Conservation (phyloP, 495 filamentous ascomycete genomes). For the Trichoderma virens region DNA sequence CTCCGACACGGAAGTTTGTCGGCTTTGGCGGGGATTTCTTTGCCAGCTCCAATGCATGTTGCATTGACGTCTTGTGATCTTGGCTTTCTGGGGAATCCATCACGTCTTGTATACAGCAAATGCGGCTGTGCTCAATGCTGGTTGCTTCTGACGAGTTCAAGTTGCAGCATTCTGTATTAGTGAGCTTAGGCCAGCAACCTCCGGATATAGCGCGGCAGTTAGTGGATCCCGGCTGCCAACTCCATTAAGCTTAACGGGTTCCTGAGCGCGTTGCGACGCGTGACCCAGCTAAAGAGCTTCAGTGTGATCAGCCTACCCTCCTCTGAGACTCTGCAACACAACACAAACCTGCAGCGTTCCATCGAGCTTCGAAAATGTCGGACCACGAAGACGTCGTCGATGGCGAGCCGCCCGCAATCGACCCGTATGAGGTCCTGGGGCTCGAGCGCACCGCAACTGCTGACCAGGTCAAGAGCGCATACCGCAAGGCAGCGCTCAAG, state of each 20-base stretch:
- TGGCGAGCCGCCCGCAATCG: conserved; percentile 42
- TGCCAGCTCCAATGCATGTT: conserved; percentile 64
- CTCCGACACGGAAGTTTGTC: conserved; percentile 90
- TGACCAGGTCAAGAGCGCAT: conserved; percentile 74
- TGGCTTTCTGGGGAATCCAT: not conserved
- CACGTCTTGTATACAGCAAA: not conserved
- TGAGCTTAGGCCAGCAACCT: not conserved
- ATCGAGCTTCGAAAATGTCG: conserved; percentile 24
- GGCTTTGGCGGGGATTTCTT: conserved; percentile 71
- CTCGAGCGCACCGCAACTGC: conserved; percentile 56
- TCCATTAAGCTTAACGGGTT: conserved; percentile 2
- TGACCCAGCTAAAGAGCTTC: conserved; percentile 1
- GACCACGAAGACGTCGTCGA: conserved; percentile 29
- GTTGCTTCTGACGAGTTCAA: too few species aligned
- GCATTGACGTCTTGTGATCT: conserved; percentile 58
- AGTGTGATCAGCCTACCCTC: conserved; percentile 9
- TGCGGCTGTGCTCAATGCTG: not conserved
- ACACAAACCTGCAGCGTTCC: not conserved
- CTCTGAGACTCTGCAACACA: not conserved
- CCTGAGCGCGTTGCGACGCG: conserved; percentile 2
- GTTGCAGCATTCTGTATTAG: too few species aligned
- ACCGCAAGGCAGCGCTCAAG: conserved; percentile 79
- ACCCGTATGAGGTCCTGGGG: conserved; percentile 80
- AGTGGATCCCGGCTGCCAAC: not conserved
- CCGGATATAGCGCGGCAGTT: not conserved